Conservation (phyloP, 768 basidiomycete genomes). For the Scleroderma bovista region DNA sequence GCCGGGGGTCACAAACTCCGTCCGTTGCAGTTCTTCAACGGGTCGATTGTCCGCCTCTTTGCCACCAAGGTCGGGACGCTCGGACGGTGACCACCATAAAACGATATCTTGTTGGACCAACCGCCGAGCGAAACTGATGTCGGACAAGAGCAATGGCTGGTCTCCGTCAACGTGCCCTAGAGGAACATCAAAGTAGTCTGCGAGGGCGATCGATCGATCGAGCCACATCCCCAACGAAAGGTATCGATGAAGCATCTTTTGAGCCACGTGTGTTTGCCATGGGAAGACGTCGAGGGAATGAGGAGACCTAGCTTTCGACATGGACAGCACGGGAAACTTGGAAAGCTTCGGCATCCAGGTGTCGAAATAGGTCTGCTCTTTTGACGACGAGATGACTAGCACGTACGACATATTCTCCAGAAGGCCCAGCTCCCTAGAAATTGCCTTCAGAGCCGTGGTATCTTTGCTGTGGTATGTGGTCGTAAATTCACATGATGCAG, state of each 20-base stretch:
- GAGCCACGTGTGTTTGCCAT: conserved; percentile 80
- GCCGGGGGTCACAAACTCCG: conserved; percentile 81
- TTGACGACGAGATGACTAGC: conserved; percentile 80
- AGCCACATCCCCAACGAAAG: conserved; percentile 75
- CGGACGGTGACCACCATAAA: conserved; percentile 93
- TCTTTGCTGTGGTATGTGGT: conserved; percentile 78
- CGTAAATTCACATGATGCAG: conserved; percentile 51
- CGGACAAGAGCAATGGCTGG: conserved; percentile 79
- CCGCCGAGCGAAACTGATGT: conserved; percentile 86
- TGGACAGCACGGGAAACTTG: conserved; percentile 84
- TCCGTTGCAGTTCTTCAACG: conserved; percentile 71
- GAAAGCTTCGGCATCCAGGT: conserved; percentile 58
- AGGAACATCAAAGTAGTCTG: conserved; percentile 90
- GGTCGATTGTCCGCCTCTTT: conserved; percentile 80
- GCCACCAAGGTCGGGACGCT: conserved; percentile 90
- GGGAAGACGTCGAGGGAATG: conserved; percentile 79
- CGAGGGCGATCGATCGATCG: conserved; percentile 69
- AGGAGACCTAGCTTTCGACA: conserved; percentile 72
- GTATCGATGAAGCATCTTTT: conserved; percentile 83
- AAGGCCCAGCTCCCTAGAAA: conserved; percentile 81
- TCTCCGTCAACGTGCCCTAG: conserved; percentile 91
- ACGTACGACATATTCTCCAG: conserved; percentile 69
- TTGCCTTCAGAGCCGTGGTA: conserved; percentile 71
- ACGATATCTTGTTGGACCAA: conserved; percentile 84
- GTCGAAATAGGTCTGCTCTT: conserved; percentile 82